Percentiles rank a stretch among this genome's conserved stretches.
These are phyloP conservation scores for Holtermanniella nyarrowii DNA, from an alignment of 768 basidiomycete species.

Conservation along the genomic window DNA sequence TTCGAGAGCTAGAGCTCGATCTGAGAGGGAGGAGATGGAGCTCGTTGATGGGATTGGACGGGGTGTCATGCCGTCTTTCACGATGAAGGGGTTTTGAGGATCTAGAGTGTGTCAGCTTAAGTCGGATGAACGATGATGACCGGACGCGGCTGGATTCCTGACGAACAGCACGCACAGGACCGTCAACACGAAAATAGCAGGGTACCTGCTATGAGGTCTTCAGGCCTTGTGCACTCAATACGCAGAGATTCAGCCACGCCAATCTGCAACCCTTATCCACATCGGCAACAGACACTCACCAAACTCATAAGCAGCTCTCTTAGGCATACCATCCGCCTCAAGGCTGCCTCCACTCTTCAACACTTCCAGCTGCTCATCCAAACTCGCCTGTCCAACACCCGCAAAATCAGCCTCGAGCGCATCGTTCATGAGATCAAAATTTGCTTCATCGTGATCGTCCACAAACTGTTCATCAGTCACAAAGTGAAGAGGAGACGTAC, in stretches of 20 bases:
- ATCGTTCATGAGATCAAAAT: slow-evolving; percentile 33
- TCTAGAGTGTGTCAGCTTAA: not conserved
- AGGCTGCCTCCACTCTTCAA: slow-evolving; percentile 17
- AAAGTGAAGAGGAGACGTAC: slow-evolving; percentile 32
- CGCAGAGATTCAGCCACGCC: not conserved
- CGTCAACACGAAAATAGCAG: too few species aligned
- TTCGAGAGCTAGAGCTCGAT: slow-evolving; percentile 77
- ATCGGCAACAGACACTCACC: slow-evolving; percentile 48
- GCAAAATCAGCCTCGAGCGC: slow-evolving; percentile 16
- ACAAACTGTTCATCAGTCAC: slow-evolving; percentile 20
- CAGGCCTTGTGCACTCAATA: not conserved
- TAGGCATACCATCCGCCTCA: slow-evolving; percentile 58
- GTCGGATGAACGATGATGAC: too few species aligned
- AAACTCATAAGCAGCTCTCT: slow-evolving; percentile 62
- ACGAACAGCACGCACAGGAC: too few species aligned
- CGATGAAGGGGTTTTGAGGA: not conserved
- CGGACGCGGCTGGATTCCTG: not conserved
- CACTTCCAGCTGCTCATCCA: slow-evolving; percentile 17
- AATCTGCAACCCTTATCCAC: not conserved
- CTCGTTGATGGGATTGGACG: slow-evolving; percentile 47
- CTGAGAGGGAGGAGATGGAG: slow-evolving; percentile 48
- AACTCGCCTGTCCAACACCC: slow-evolving; percentile 18
- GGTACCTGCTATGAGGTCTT: too few species aligned
- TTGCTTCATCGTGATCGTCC: slow-evolving; percentile 34
- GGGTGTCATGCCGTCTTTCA: slow-evolving; percentile 31